These are phyloP conservation scores for Phragmites australis DNA, from an alignment of 176 grass and related monocot genomes.

Conservation along the genomic window DNA sequence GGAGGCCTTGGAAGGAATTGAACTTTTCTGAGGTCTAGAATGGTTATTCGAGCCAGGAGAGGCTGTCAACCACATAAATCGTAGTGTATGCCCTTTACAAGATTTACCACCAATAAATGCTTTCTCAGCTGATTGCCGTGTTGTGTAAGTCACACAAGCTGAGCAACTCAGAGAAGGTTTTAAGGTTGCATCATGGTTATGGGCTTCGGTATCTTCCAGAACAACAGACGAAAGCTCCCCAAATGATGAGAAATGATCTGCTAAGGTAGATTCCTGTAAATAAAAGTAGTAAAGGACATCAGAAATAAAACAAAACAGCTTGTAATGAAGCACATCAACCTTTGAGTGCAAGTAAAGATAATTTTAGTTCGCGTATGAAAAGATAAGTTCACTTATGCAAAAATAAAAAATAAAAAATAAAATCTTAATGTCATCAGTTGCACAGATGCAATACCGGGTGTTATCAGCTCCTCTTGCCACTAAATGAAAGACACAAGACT, in stretches of 20 bases:
- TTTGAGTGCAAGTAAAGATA: conserved; percentile 4
- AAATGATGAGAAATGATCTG: conserved; percentile 87
- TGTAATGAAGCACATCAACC: conserved; percentile 32
- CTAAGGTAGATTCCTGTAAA: conserved; percentile 80
- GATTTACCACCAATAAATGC: conserved; percentile 79
- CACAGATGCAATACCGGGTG: background rate
- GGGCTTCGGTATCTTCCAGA: conserved; percentile 62
- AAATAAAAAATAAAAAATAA: too few relatives aligned
- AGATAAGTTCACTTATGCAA: background rate
- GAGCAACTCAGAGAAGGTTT: conserved; percentile 60
- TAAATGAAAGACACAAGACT: conserved; percentile 6
- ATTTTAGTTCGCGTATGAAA: too few relatives aligned
- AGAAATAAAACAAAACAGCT: conserved; percentile 21
- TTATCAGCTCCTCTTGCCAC: conserved; percentile 4
- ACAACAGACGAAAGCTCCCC: conserved; percentile 80
- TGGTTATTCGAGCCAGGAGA: conserved; percentile 49
- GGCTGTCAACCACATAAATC: conserved; percentile 77
- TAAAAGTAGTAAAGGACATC: conserved; percentile 24
- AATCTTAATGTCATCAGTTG: background rate
- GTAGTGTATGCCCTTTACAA: conserved; percentile 71
- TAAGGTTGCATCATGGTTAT: conserved; percentile 57
- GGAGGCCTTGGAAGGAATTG: conserved; percentile 18
- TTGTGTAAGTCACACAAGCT: conserved; percentile 74
- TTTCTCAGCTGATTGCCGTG: conserved; percentile 75
- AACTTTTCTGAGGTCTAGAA: conserved; percentile 43